Base-by-base conservation (phyloP, 1,284 basidiomycete species). In the Naganishia albida region DNA sequence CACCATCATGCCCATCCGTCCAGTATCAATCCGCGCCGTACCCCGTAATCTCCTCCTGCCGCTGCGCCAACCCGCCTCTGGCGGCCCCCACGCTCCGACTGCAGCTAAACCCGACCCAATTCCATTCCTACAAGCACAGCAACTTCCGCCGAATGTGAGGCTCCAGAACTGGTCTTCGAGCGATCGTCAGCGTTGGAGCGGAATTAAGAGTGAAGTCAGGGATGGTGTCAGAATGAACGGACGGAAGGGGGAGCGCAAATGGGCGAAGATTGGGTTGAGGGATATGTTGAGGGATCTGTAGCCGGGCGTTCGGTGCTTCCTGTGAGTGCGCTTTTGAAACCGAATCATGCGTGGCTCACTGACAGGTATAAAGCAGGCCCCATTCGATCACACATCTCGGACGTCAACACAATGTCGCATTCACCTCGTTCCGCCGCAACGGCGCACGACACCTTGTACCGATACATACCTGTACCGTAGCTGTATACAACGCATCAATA, bases 191-290 rank as follows among this genome's bases (percentile, higher is more conserved):
- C 40, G 64, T 13, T 65, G 64, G 64, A 54, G 49, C 15, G 56
- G 64, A 20, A 30, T 65, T 2, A 54, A 59, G 40, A 52, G 51
- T 30, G 56, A 51, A 1, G 50, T 57, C 7, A 56, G 64, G 30
- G 64, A 65, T 55, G 64, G 64, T 10, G 64, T 65, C 10, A 60
- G 59, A 38, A 20, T 39, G 7, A 60, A 60, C 39, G 57, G 57
- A 16, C 23, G 34, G 34, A 60, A 62, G 50, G 59, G 52, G 23
- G 34, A 59, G 43, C 50, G 59, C 16, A 52, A 52, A 44, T 65
- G 64, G 64, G 51, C 40, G 7, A 56, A 42, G 42, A 44, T 57
- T 26, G 64, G 64, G 8, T 49, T 65, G 30, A 65, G 52, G 64
- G 59, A 46, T 51, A 20, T 65, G 49, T 42, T 65, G 50, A 60